A percentile compares a stretch with the other conserved stretches of the same genome.
phyloP scores from a whole-genome alignment of 805 yeast species.

The Starmerella powellii region DNA sequence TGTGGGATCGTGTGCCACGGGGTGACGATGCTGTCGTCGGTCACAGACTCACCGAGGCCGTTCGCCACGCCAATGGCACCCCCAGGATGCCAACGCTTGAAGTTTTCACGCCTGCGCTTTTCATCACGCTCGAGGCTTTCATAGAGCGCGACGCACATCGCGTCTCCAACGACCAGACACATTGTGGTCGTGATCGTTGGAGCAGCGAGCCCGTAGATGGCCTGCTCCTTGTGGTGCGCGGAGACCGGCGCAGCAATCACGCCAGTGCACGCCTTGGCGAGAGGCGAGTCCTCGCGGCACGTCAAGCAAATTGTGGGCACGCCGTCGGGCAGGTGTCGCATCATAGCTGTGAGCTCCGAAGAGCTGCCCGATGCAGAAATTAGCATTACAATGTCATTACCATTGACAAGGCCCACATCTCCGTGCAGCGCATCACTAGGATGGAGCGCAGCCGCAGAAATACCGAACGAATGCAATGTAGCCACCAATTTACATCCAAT shows the following conservation, averaged over 20 bases:
- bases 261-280: slow-evolving; percentile 42
- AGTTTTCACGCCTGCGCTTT: slow-evolving; percentile 40
- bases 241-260: slow-evolving; percentile 56
- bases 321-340: slow-evolving; percentile 44
- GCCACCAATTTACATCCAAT: slow-evolving; percentile 71
- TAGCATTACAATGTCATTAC: slow-evolving; percentile 47
- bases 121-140: slow-evolving; percentile 53
- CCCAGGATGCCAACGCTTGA: slow-evolving; percentile 75
- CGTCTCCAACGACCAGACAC: slow-evolving; percentile 64
- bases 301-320: slow-evolving; percentile 54
- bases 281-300: slow-evolving; percentile 43
- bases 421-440: slow-evolving; percentile 88
- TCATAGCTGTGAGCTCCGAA: slow-evolving; percentile 50
- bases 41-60: slow-evolving; percentile 6
- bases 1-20: slow-evolving; percentile 17
- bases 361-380: slow-evolving; percentile 76
- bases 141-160: slow-evolving; percentile 59
- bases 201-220: slow-evolving; percentile 68
- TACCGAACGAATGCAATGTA: slow-evolving; percentile 66
- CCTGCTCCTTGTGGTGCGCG: slow-evolving; percentile 42
- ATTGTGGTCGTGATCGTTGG: slow-evolving; percentile 79
- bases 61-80: slow-evolving; percentile 68
- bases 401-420: slow-evolving; percentile 60
- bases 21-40: slow-evolving; percentile 1
- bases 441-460: slow-evolving; percentile 56